Percentiles rank a stretch among this genome's conserved stretches.
These are phyloP conservation scores for Schizopora paradoxa DNA, from an alignment of 1,284 basidiomycete genomes.

Conservation along the genomic window DNA sequence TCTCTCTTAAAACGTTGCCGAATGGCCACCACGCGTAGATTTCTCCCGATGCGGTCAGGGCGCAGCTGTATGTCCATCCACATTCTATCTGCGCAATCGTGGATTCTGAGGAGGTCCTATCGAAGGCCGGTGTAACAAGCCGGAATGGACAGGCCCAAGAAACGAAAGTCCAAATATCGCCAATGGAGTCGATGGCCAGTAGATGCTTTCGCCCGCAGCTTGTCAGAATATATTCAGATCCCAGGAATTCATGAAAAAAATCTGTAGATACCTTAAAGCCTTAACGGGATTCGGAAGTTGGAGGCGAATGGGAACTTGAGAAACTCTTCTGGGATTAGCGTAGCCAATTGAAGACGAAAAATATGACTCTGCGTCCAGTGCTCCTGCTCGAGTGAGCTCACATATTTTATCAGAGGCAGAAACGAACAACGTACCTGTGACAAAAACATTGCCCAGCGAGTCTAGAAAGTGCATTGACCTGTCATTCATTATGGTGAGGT, in stretches of 20 bases:
- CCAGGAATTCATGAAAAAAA: background rate
- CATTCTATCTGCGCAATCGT: slow-evolving; percentile 66
- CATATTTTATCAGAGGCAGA: slow-evolving; percentile 1
- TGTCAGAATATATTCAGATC: slow-evolving; percentile 1
- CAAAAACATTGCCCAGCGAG: slow-evolving; percentile 24
- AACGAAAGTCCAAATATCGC: slow-evolving; percentile 61
- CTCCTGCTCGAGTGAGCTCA: no score
- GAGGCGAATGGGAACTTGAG: slow-evolving; percentile 49
- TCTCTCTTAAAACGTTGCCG: slow-evolving; percentile 34
- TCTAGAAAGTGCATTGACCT: slow-evolving; percentile 75
- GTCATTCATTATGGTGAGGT: slow-evolving; percentile 57
- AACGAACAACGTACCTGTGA: slow-evolving; percentile 5
- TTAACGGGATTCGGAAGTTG: slow-evolving; percentile 50
- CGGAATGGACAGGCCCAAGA: slow-evolving; percentile 71
- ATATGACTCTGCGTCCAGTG: slow-evolving; percentile 44
- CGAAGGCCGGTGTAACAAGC: slow-evolving; percentile 45
- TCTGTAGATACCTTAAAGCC: slow-evolving; percentile 47
- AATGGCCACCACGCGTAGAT: slow-evolving; percentile 76
- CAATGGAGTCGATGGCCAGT: slow-evolving; percentile 50
- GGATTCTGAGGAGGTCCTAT: slow-evolving; percentile 37
- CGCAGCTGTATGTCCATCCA: slow-evolving; percentile 71
- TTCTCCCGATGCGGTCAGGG: slow-evolving; percentile 62
- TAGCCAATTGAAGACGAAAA: slow-evolving; percentile 49
- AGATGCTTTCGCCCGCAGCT: slow-evolving; percentile 74
- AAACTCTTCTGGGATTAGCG: slow-evolving; percentile 43